Base-by-base conservation (phyloP, 176 grass and related monocot species). In the Miscanthus lutarioriparius region DNA sequence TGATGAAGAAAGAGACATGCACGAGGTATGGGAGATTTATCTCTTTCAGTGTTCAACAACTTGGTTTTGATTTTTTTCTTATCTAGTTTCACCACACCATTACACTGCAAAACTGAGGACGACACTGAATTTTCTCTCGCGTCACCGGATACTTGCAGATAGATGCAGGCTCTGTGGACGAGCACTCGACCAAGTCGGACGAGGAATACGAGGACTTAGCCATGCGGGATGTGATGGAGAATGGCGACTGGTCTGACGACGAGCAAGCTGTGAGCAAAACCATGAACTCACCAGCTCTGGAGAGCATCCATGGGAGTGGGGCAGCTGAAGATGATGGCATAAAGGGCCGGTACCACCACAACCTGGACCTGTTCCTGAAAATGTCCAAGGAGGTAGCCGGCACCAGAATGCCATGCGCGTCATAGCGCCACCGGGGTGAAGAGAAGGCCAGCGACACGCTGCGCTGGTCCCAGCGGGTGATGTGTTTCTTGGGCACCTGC, bases 201-300 rank as follows among this genome's bases (percentile, higher is more conserved):
- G 96, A 99, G 78, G 93, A 99, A 40, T 96, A 91, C 5, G 93
- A 96, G 4, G 96, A 99, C 62, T 84, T 99, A 54, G 93, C 96
- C 15, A 87, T 98, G 91, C 85, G 54, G 76, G 93, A 95, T 22
- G 91, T 71, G 54, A 78, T 82, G 77, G 87, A 81, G 33, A 90
- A 88, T 4, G 87, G 83, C 1, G 80, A 92, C 72, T 92, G 70
- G 75, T 92, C 93, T 0, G 85, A 95, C 0, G 90, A 95, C 1
- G 87, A 90, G 68, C 74, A 67, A 3, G 85, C 58, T 4, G 28
- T 30, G 10, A 76, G n/a, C 28, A 53, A 75, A 37, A n/a, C 25
- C 40, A 84, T 73, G 43, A 72, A 76, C 15, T 39, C 65, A 12
- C 17, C 9, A 19, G 32, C 69, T 54, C 19, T 16, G 39, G 70